Percentiles rank a stretch among this genome's conserved stretches.
These are phyloP conservation scores for Zasmidium citrigriseum DNA, from an alignment of 2,329 filamentous ascomycete species.

Conservation along the genomic window DNA sequence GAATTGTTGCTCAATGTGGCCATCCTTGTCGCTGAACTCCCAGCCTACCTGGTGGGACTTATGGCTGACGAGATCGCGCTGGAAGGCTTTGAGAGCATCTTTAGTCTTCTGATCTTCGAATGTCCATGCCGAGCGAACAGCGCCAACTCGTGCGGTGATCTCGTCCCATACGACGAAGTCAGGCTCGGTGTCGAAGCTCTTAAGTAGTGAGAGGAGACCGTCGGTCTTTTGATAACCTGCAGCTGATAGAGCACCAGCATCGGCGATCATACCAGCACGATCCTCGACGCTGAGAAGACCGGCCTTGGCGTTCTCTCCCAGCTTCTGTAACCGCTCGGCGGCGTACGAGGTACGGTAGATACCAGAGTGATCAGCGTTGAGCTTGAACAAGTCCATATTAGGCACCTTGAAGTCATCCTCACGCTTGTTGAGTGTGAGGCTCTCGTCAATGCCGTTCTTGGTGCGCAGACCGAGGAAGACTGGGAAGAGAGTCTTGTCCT, in stretches of 20 bases:
- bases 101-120: slow-evolving; percentile 76
- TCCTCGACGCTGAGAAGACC: slow-evolving; percentile 85
- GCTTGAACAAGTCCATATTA: slow-evolving; percentile 87
- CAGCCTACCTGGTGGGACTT: slow-evolving; percentile 88
- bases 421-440: slow-evolving; percentile 69
- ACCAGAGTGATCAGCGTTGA: slow-evolving; percentile 92
- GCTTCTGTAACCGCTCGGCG: slow-evolving; percentile 79
- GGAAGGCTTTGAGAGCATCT: slow-evolving; percentile 80
- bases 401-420: slow-evolving; percentile 77
- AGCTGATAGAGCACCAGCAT: slow-evolving; percentile 83
- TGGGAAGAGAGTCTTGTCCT: slow-evolving; percentile 84
- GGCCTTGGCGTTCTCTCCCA: slow-evolving; percentile 80
- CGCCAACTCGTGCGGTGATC: slow-evolving; percentile 74
- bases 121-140: slow-evolving; percentile 83
- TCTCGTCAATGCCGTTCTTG: slow-evolving; percentile 78
- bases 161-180: slow-evolving; percentile 97
- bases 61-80: slow-evolving; percentile 71
- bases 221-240: slow-evolving; percentile 95
- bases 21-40: slow-evolving; percentile 80
- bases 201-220: slow-evolving; percentile 79
- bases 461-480: slow-evolving; percentile 86
- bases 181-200: slow-evolving; percentile 76
- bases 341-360: slow-evolving; percentile 90
- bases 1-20: slow-evolving; percentile 90
- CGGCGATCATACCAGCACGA: slow-evolving; percentile 84